These are phyloP conservation scores for Aspergillus amoenus DNA, from an alignment of 2,329 filamentous ascomycete species.

Conservation along the genomic window DNA sequence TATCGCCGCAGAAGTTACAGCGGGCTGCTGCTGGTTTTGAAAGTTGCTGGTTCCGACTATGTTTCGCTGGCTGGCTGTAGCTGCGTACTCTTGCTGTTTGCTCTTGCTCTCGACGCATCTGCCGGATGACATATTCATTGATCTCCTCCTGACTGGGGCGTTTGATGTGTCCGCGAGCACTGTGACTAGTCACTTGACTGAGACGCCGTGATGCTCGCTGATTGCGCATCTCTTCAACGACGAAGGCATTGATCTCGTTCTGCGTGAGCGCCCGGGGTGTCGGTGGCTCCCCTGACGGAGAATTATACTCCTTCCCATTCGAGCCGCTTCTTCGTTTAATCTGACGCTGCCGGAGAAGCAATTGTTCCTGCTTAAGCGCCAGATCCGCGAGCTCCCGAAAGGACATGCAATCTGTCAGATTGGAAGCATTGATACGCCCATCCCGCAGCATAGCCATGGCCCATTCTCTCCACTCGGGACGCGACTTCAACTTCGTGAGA, in stretches of 20 bases:
- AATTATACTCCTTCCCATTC: neutral
- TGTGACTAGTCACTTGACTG: constrained; percentile 5
- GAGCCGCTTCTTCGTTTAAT: constrained; percentile 1
- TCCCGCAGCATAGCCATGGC: constrained; percentile 25
- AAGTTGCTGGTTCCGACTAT: neutral
- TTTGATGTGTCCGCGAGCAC: constrained; percentile 19
- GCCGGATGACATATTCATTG: constrained; percentile 28
- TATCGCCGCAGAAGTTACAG: constrained; percentile 26
- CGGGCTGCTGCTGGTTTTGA: constrained; percentile 6
- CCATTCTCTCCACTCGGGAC: constrained; percentile 27
- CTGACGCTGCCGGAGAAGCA: constrained; percentile 1
- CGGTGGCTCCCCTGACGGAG: neutral
- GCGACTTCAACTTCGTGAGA: constrained; percentile 25
- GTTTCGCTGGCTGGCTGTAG: constrained; percentile 22
- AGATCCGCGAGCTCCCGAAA: constrained; percentile 24
- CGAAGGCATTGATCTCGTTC: constrained; percentile 29
- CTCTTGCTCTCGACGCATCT: constrained; percentile 28
- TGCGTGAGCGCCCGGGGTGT: constrained; percentile 19
- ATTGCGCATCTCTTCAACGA: constrained; percentile 25
- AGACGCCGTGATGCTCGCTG: constrained; percentile 1
- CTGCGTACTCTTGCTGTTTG: constrained; percentile 18
- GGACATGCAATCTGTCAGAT: constrained; percentile 19
- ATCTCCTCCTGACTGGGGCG: constrained; percentile 30
- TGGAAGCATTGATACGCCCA: constrained; percentile 21
- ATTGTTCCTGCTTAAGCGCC: constrained; percentile 22